Percentiles rank a stretch among this genome's conserved stretches.
These are phyloP conservation scores for Neurospora sp. DNA, from an alignment of 495 filamentous ascomycete species.

Conservation along the genomic window DNA sequence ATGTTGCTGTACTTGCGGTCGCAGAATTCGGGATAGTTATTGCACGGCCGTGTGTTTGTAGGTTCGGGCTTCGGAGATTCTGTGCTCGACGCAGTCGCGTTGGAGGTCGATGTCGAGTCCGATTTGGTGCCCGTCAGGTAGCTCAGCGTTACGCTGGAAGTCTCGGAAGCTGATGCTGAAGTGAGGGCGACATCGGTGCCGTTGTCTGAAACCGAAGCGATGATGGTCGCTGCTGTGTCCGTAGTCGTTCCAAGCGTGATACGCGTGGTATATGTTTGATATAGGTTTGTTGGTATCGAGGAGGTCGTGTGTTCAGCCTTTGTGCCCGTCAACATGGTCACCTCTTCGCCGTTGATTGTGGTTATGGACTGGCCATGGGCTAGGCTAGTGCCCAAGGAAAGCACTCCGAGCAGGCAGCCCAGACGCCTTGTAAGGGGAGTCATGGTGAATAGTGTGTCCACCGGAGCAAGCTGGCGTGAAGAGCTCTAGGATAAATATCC, in stretches of 20 bases:
- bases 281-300: conserved; percentile 25
- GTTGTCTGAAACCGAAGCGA: conserved; percentile 27
- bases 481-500: neutral
- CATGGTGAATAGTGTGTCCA: neutral
- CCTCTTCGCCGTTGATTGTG: conserved; percentile 5
- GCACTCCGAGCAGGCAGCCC: neutral
- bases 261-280: conserved; percentile 26
- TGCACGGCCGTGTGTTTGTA: conserved; percentile 71
- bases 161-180: conserved; percentile 5
- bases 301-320: conserved; percentile 14
- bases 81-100: conserved; percentile 24
- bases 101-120: conserved; percentile 20
- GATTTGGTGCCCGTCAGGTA: conserved; percentile 31
- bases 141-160: conserved; percentile 22
- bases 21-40: conserved; percentile 80
- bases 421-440: neutral
- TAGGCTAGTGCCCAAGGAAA: neutral
- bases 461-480: neutral
- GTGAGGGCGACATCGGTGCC: conserved; percentile 22
- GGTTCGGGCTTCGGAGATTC: conserved; percentile 32
- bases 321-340: conserved; percentile 30
- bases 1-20: conserved; percentile 76
- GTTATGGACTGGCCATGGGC: conserved; percentile 2
- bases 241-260: conserved; percentile 24
- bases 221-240: neutral